Conservation (phyloP, 164 flowering plant genomes). For the Aristolochia californica region DNA sequence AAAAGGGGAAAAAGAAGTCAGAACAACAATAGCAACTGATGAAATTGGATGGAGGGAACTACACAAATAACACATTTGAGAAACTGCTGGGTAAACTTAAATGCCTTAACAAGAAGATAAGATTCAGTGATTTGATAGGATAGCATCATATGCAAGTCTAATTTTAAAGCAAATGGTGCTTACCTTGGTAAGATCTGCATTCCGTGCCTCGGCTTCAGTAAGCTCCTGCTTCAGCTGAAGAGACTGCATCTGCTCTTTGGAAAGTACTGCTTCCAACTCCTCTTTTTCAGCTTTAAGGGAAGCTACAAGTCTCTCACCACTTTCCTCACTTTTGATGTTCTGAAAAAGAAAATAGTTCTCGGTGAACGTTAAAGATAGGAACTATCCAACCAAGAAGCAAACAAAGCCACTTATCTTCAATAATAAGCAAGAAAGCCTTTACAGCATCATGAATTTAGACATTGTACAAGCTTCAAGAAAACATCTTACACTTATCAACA, state of each 20-base stretch:
- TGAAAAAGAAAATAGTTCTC: slow-evolving; percentile 13
- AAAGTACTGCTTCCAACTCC: slow-evolving; percentile 64
- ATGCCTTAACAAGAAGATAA: no score
- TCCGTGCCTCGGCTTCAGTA: slow-evolving; percentile 59
- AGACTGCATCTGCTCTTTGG: slow-evolving; percentile 63
- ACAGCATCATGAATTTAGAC: no score
- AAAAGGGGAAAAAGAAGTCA: neutral
- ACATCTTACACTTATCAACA: no score
- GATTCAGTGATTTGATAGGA: no score
- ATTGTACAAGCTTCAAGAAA: no score
- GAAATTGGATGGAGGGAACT: no score
- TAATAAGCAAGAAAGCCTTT: no score
- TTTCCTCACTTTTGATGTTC: slow-evolving; percentile 38
- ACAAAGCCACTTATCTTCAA: no score
- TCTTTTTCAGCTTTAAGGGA: slow-evolving; percentile 73
- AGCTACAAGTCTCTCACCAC: slow-evolving; percentile 36
- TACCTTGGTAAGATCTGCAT: slow-evolving; percentile 79
- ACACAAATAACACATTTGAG: no score
- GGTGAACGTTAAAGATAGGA: neutral
- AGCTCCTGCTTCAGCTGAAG: slow-evolving; percentile 76
- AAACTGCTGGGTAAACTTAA: no score
- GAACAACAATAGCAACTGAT: neutral
- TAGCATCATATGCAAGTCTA: no score
- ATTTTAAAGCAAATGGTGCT: neutral
- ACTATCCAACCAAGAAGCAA: no score